Evolutionary conservation across 1,284 basidiomycete genomes (phyloP), one percentile per base, ranked within the genome.

Genomic region (Leccinum colubrinum): DNA sequence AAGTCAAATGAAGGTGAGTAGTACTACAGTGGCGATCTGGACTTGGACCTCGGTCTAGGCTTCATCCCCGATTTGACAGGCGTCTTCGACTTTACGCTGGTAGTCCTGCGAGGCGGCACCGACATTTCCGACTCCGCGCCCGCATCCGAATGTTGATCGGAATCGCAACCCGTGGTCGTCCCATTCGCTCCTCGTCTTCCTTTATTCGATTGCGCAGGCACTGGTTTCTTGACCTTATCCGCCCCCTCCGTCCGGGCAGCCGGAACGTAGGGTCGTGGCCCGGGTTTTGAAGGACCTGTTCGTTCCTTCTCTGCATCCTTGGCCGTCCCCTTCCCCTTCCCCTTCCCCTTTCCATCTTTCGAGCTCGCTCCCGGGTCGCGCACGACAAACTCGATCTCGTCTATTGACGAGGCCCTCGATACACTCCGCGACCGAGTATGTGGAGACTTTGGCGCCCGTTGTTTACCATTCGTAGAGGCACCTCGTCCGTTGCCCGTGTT

Each of bases 41-140:
- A 62, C 17, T 56, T 60, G 1, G 70, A 62, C 14, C 58, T 69
- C 6, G 64, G 64, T 46, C 65, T 64, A 33, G 67, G 65, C 25
- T 66, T 76, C 74, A 76, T 75, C 11, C 65, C 63, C 2, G 72
- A 73, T 48, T 64, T 74, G 58, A 76, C 57, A 11, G 72, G 72
- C 0, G 74, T 72, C 50, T 0, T 20, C 2, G 62, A 62, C 15
- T 37, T 59, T 14, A 22, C 2, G 35, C 48, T 61, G 17, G 54
- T 6, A 0, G 51, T 2, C 53, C 56, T 68, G 33, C 70, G 63
- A 20, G 69, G 64, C 0, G 72, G 64, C 15, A 59, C 22, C 0
- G 63, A 62, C 4, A 15, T 58, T 22, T 68, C 61, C 1, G 65
- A 67, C 9, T 2, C 43, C 9, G 27, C 37, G 5, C 50, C 33